phyloP scores from a whole-genome alignment of 2,329 filamentous ascomycete species.

The Monilinia polystroma region DNA sequence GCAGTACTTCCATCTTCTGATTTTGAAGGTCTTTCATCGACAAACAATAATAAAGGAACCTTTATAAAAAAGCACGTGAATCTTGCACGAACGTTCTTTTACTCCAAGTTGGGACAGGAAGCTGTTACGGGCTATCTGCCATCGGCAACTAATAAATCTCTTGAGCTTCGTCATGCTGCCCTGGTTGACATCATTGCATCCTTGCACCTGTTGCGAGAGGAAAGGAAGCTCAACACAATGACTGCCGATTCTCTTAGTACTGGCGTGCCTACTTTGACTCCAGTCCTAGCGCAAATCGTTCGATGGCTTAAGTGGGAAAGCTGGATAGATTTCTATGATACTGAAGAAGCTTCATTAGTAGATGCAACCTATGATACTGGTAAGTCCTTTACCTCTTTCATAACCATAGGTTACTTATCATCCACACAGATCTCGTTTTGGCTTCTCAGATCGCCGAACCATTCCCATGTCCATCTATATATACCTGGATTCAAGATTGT shows the following conservation, averaged over 20 bases:
- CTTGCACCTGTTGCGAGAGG: slow-evolving; percentile 84
- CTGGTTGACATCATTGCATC: slow-evolving; percentile 69
- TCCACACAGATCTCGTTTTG: slow-evolving; percentile 27
- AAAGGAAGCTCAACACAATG: slow-evolving; percentile 74
- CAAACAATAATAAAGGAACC: slow-evolving; percentile 50
- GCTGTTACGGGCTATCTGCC: slow-evolving; percentile 61
- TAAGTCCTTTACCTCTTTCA: slow-evolving; percentile 32
- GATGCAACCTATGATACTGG: slow-evolving; percentile 57
- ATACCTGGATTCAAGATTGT: slow-evolving; percentile 52
- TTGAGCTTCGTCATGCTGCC: slow-evolving; percentile 58
- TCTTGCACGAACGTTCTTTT: slow-evolving; percentile 64
- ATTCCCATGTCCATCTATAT: slow-evolving; percentile 58
- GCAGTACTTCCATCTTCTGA: slow-evolving; percentile 31
- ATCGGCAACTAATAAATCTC: slow-evolving; percentile 52
- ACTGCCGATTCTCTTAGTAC: slow-evolving; percentile 49
- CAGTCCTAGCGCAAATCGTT: slow-evolving; percentile 76
- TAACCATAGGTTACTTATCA: slow-evolving; percentile 2
- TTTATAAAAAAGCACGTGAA: slow-evolving; percentile 55
- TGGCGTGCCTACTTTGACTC: slow-evolving; percentile 57
- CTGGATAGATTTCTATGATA: slow-evolving; percentile 61
- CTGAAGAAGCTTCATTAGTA: slow-evolving; percentile 55
- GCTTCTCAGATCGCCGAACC: slow-evolving; percentile 46
- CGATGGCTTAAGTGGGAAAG: slow-evolving; percentile 74
- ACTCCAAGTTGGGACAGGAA: slow-evolving; percentile 54
- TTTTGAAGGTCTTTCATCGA: slow-evolving; percentile 26